Evolutionary conservation across 257 asterid species (phyloP).

Genomic region (Coffea eugenioides): DNA sequence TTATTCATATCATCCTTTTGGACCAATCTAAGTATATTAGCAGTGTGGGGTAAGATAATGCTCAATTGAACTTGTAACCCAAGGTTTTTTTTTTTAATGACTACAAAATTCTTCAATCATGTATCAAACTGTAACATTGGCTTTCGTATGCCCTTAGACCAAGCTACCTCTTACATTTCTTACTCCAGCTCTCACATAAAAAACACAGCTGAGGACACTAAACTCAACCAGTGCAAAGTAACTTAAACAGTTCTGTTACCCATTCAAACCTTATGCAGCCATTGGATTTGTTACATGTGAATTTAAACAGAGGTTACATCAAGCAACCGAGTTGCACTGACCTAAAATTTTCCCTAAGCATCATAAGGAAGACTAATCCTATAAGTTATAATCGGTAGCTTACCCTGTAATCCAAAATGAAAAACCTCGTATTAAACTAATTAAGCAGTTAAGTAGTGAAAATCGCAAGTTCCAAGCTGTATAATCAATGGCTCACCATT

Average conservation of each 20-base stretch:
- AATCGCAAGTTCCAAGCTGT: background rate
- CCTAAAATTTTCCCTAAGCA: background rate
- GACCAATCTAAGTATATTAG: background rate
- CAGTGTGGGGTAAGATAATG: too few relatives aligned
- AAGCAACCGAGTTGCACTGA: background rate
- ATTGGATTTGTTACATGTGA: background rate
- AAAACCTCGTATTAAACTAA: background rate
- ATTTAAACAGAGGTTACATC: background rate
- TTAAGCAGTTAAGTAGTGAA: background rate
- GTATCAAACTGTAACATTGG: background rate
- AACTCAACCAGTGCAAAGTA: too few relatives aligned
- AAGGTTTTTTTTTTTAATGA: too few relatives aligned
- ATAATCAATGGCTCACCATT: background rate
- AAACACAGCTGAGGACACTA: too few relatives aligned
- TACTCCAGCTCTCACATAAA: too few relatives aligned
- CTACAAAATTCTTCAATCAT: background rate
- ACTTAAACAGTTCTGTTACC: background rate
- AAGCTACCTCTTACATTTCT: too few relatives aligned
- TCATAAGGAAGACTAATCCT: background rate
- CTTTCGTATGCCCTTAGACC: background rate
- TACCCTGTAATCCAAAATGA: background rate
- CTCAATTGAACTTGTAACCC: background rate
- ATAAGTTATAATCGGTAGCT: background rate
- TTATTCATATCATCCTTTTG: background rate
- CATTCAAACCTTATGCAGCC: background rate